phyloP scores from a whole-genome alignment of 805 yeast species.

The Yarrowia sp. region DNA sequence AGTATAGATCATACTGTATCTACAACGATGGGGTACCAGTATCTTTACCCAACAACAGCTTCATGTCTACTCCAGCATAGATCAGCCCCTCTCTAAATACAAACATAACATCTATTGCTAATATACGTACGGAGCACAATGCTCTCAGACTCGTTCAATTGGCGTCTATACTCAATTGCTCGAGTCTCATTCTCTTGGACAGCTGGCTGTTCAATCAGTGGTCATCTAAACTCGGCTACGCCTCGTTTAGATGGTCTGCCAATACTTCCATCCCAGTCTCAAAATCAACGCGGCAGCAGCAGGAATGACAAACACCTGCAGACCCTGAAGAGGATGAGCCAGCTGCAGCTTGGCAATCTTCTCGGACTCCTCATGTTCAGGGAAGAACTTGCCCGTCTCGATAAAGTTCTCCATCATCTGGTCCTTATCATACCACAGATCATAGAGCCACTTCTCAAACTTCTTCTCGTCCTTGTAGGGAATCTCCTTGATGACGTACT shows the following conservation, averaged over 20 bases:
- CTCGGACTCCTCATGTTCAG: constrained; percentile 28
- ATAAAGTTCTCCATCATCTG: constrained; percentile 57
- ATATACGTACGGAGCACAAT: no score
- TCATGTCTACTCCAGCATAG: no score
- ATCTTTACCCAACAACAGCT: no score
- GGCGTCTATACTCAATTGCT: no score
- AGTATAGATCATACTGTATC: no score
- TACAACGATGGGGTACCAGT: no score
- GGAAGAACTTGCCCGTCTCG: constrained; percentile 39
- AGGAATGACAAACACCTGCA: constrained; percentile 38
- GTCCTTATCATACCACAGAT: constrained; percentile 83
- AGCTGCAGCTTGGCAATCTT: constrained; percentile 24
- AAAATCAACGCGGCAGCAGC: constrained; percentile 8
- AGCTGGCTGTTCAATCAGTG: no score
- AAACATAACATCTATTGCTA: no score
- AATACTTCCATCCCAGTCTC: constrained; percentile 28
- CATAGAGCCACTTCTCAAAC: constrained; percentile 78
- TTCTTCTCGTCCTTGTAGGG: constrained; percentile 62
- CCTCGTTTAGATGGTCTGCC: neutral
- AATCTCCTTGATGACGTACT: constrained; percentile 63
- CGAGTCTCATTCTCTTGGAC: no score
- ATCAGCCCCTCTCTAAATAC: no score
- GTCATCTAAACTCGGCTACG: neutral
- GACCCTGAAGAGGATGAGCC: constrained; percentile 7
- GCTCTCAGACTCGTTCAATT: no score